Percentiles rank a stretch among this genome's conserved stretches.
Conservation (phyloP, 2,329 filamentous ascomycete genomes). For the Fusarium bulbicola region DNA sequence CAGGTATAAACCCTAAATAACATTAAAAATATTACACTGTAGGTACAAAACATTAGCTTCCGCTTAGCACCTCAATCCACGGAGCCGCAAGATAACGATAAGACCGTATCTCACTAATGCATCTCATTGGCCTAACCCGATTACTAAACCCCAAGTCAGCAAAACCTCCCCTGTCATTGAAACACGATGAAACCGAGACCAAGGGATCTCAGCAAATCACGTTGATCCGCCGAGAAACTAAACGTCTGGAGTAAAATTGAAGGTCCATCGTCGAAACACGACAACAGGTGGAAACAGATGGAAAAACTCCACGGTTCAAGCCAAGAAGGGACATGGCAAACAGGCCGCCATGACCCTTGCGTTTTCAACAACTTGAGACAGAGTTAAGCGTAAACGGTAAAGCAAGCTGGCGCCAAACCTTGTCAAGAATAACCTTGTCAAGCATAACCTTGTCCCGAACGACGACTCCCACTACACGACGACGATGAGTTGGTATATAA, state of each 20-base stretch:
- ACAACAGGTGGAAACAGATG: conserved; percentile 1
- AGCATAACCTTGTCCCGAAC: neutral
- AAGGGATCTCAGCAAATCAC: neutral
- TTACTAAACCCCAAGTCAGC: neutral
- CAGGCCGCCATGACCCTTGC: neutral
- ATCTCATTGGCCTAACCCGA: neutral
- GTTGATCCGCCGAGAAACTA: conserved; percentile 5
- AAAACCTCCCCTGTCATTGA: neutral
- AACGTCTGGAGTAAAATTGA: conserved; percentile 1
- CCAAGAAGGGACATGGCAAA: neutral
- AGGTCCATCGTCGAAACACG: neutral
- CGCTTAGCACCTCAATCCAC: neutral
- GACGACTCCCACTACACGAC: neutral
- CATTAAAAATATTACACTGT: neutral
- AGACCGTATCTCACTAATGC: rapidly evolving
- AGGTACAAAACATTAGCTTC: neutral
- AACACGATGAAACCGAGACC: conserved; percentile 5
- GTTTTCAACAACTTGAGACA: neutral
- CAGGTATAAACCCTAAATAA: neutral
- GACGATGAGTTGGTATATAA: neutral
- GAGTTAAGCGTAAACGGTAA: neutral
- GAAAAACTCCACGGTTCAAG: neutral
- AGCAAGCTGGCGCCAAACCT: neutral
- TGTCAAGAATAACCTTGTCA: neutral
- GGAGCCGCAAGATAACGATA: neutral